These are phyloP conservation scores for Diaporthe vexans DNA, from an alignment of 2,329 filamentous ascomycete species.

Conservation along the genomic window DNA sequence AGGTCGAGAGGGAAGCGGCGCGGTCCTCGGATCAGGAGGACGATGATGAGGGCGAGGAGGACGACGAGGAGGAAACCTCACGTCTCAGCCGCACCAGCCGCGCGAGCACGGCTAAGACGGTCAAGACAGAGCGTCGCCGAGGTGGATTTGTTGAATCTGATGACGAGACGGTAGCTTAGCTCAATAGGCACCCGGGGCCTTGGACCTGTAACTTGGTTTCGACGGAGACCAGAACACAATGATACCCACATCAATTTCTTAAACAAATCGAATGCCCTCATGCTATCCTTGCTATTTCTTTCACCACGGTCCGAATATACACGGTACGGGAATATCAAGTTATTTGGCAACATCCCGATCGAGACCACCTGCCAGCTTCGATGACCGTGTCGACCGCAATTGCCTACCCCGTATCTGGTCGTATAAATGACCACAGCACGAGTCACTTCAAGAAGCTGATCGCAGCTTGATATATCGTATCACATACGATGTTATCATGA, in stretches of 20 bases:
- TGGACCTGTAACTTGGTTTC: background rate
- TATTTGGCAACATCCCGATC: no score
- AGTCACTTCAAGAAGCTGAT: no score
- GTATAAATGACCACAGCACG: no score
- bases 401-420: no score
- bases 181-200: background rate
- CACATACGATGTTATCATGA: no score
- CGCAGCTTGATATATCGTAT: no score
- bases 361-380: background rate
- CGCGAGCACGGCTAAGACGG: background rate
- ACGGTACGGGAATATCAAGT: background rate
- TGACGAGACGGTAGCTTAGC: background rate
- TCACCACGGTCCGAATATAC: no score
- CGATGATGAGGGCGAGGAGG: slow-evolving; percentile 45
- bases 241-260: slow-evolving; percentile 19
- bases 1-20: slow-evolving; percentile 58
- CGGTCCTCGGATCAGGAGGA: slow-evolving; percentile 55
- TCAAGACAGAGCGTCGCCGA: slow-evolving; percentile 48
- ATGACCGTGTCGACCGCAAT: background rate
- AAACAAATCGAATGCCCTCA: background rate
- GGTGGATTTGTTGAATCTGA: background rate
- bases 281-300: background rate
- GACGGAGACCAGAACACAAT: background rate
- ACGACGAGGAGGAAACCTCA: background rate
- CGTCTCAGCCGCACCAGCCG: background rate